Percentiles rank a stretch among this genome's conserved stretches.
Conservation (phyloP, 2,329 filamentous ascomycete species). For the Exophiala spinifera region DNA sequence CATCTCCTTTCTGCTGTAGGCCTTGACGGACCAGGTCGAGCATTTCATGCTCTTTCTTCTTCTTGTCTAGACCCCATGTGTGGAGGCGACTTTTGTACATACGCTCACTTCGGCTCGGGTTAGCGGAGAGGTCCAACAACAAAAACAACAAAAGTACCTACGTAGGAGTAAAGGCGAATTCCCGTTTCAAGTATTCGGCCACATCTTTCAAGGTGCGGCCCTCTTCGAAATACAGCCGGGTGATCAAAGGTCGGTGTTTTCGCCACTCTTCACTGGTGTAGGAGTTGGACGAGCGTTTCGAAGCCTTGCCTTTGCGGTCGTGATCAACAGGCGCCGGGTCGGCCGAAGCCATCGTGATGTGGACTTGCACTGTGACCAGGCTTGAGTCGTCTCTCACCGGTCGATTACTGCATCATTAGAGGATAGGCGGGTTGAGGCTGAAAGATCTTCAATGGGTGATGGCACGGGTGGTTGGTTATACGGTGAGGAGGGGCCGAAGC, state of each 20-base stretch:
- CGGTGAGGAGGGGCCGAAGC: too few relatives aligned
- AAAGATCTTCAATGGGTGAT: background rate
- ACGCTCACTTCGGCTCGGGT: slow-evolving; percentile 23
- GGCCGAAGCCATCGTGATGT: slow-evolving; percentile 16
- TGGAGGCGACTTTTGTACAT: slow-evolving; percentile 31
- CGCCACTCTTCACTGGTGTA: slow-evolving; percentile 30
- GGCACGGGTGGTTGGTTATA: too few relatives aligned
- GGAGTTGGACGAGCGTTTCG: slow-evolving; percentile 29
- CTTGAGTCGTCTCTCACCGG: too few relatives aligned
- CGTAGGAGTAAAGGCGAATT: slow-evolving; percentile 29
- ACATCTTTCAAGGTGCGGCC: slow-evolving; percentile 30
- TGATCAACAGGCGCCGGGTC: slow-evolving; percentile 13
- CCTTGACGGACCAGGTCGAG: slow-evolving; percentile 30
- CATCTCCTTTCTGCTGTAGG: slow-evolving; percentile 25
- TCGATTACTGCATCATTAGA: too few relatives aligned
- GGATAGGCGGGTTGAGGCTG: background rate
- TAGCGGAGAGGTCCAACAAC: background rate
- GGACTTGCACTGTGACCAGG: background rate
- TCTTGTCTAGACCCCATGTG: slow-evolving; percentile 29
- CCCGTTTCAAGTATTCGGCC: slow-evolving; percentile 26
- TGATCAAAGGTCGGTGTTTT: slow-evolving; percentile 27
- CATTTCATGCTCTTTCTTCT: slow-evolving; percentile 32
- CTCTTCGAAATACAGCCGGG: slow-evolving; percentile 29
- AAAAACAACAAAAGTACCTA: slow-evolving; percentile 18
- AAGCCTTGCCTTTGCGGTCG: slow-evolving; percentile 17